Evolutionary conservation across 371 early-diverging fungal species (phyloP), one percentile per base, ranked within the genome.

Genomic region (Mortierella sp.): DNA sequence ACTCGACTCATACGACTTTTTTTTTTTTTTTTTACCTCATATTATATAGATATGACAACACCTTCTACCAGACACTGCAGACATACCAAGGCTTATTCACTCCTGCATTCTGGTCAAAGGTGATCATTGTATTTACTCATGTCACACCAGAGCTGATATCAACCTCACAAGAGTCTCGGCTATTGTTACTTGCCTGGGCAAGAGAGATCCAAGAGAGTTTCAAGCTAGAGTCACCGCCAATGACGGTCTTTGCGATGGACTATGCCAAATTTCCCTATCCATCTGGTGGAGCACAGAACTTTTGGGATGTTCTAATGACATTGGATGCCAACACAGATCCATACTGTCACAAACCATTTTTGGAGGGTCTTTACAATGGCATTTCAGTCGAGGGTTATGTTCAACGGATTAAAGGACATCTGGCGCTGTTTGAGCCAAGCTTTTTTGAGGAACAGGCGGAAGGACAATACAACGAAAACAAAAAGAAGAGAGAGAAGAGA

Each of bases 391-490:
- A 81, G 3, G 76, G 70, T 5, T 81, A 81, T 69, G 76, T 81
- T 24, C 70, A 69, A 60, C 20, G 81, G 64, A 73, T 81, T 66
- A 81, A 75, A 64, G 81, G 81, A 22, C 64, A 81, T 60, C n/a
- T 81, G 51, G 81, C 81, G 0, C 30, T 72, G 52, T 81, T 72
- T 61, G 81, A 81, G 61, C 81, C 81, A 14, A 67, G 64, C 37
- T 81, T 75, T 40, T 81, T 81, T 66, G 81, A 75, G 28, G 73
- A 81, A 12, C 81, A 81, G 40, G 81, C 81, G 12, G 81, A 81
- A 52, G 76, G 73, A 0, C 76, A 81, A 55, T 81, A 69, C 64
- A 64, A 59, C 37, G 76, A 81, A 60, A 75, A 75, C 16, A 81
- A 81, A 64, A 68, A 62, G 62, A 81, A 62, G 62, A 80, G 68